Base-by-base conservation (phyloP, 2,329 filamentous ascomycete genomes). In the Beauveria caledonica region DNA sequence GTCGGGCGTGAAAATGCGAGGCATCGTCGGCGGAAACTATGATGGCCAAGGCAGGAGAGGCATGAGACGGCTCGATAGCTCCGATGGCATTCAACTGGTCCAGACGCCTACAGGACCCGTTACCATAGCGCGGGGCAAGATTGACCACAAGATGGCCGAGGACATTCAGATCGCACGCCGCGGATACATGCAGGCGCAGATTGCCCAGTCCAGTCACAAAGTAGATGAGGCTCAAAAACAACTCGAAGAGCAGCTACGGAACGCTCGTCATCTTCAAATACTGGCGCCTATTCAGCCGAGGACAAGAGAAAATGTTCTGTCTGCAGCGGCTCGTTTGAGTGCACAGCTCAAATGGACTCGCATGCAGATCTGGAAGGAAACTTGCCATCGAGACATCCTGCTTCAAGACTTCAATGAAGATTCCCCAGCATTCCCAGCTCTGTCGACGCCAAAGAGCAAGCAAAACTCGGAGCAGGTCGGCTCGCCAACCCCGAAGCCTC, bases 281-380 rank as follows among this genome's bases (percentile, higher is more conserved):
- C 76, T 97, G 25, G 90, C 93, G 1, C 94, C 94, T 0, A 91
- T 99, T 50, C 89, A 96, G 68, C 86, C 87, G n/a, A 92, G 92
- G 73, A 92, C 91, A 0, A 83, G 94, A 62, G 93, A 97, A 62
- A 84, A 91, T 62, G 82, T 97, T 59, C 81, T 97, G n/a, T 80
- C 88, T 64, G 89, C 91, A 19, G 93, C 94, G 21, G 90, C 87
- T 6, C 86, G 88, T 8, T 87, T 96, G 74, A 86, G 92, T 60
- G 91, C 91, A 3, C 92, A 93, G 70, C 76, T 99, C 62, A 96
- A 94, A 71, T 97, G 93, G 93, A 86, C 88, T n/a, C 83, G 93
- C 63, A 88, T 95, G 71, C 91, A 96, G 65, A 94, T 97, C 21
- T 97, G 92, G 91, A 89, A 87, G 58, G 83, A 93, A 67, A 93